Percentiles rank a stretch among this genome's conserved stretches.
Conservation (phyloP, 176 grass and related monocot genomes). For the Thinopyrum elongatum region DNA sequence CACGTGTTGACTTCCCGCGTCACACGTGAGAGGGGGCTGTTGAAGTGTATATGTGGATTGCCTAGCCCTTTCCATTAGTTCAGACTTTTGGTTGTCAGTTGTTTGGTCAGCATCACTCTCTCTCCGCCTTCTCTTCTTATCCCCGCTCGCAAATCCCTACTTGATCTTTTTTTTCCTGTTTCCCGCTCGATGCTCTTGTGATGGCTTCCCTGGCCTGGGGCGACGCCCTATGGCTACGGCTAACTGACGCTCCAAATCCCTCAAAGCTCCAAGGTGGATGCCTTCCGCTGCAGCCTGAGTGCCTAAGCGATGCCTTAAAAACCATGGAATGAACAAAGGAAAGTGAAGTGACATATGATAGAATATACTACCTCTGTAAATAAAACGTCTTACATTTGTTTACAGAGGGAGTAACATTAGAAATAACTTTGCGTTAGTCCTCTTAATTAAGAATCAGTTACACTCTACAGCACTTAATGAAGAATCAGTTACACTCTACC, state of each 20-base stretch:
- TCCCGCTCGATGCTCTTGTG: not conserved
- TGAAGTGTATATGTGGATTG: too few species aligned
- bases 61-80: too few species aligned
- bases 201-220: not conserved
- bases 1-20: too few species aligned
- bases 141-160: not conserved
- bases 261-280: not conserved
- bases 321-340: slow-evolving; percentile 3
- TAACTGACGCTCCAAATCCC: not conserved
- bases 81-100: not conserved
- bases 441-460: not conserved
- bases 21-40: too few species aligned
- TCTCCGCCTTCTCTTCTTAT: not conserved
- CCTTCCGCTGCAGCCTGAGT: not conserved
- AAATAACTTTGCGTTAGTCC: slow-evolving; percentile 2
- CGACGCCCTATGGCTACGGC: not conserved
- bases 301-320: not conserved
- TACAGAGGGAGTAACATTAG: not conserved
- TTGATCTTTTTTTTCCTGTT: not conserved
- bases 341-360: slow-evolving; percentile 28
- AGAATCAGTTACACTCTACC: not conserved
- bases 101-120: not conserved
- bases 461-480: not conserved
- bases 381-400: too few species aligned
- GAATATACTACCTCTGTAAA: not conserved